Conservation (phyloP, 2,329 filamentous ascomycete species). For the Pseudovirgaria hyperparasitica region DNA sequence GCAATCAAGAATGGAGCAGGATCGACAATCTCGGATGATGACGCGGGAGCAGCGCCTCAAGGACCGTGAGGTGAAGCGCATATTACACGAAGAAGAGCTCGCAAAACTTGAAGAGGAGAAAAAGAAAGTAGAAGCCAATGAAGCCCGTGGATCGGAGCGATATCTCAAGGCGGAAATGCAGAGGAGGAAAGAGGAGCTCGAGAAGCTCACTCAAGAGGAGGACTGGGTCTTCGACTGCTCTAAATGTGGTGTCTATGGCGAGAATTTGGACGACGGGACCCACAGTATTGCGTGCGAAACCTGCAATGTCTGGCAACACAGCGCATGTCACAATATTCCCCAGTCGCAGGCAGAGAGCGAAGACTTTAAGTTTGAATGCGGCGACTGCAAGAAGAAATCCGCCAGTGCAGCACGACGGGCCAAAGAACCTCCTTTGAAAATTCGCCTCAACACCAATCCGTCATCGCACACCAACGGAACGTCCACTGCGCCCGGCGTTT, state of each 20-base stretch:
- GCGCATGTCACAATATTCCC: constrained; percentile 73
- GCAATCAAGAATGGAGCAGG: constrained; percentile 54
- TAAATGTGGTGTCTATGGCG: constrained; percentile 76
- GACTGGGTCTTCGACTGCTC: constrained; percentile 91
- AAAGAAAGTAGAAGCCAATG: constrained; percentile 36
- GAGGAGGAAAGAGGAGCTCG: constrained; percentile 62
- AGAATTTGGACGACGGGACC: constrained; percentile 79
- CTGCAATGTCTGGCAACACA: constrained; percentile 96
- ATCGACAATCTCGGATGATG: constrained; percentile 66
- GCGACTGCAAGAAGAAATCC: constrained; percentile 58
- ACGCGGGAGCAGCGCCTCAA: constrained; percentile 76
- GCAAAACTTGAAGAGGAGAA: constrained; percentile 66
- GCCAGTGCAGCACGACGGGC: constrained; percentile 48
- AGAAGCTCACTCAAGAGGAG: constrained; percentile 53
- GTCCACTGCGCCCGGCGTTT: constrained; percentile 4
- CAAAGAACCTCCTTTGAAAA: constrained; percentile 49
- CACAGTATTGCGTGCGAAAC: constrained; percentile 89
- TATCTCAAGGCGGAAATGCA: constrained; percentile 74
- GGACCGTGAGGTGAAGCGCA: constrained; percentile 72
- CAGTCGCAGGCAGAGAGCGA: constrained; percentile 68
- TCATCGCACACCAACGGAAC: constrained; percentile 4
- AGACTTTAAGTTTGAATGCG: constrained; percentile 80
- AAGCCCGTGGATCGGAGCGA: constrained; percentile 58
- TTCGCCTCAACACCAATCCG: constrained; percentile 36
- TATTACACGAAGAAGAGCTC: constrained; percentile 75